A percentile compares a stretch with the other conserved stretches of the same genome.
Conservation (phyloP, 179 eudicot genomes). For the Gypsophila paniculata region DNA sequence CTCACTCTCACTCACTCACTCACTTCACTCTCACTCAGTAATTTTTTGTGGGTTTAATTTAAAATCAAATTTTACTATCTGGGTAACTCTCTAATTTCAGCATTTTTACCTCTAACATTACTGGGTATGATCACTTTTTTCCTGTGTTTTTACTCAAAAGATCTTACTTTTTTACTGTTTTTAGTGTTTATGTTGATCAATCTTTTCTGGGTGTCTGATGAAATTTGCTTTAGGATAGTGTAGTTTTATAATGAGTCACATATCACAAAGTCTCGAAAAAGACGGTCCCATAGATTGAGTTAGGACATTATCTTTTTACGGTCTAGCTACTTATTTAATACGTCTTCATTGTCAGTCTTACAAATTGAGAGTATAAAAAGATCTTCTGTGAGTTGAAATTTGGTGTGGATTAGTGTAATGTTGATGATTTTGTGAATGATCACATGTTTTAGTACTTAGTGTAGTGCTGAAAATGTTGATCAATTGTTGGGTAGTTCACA, state of each 20-base stretch:
- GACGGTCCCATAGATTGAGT: no score
- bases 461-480: constrained; percentile 12
- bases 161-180: constrained; percentile 36
- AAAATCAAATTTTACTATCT: background rate
- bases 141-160: constrained; percentile 41
- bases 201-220: constrained; percentile 13
- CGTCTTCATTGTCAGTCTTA: no score
- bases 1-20: constrained; percentile 27
- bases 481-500: constrained; percentile 1
- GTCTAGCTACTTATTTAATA: no score
- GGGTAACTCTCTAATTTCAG: constrained; percentile 9
- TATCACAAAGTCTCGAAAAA: no score
- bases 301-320: no score
- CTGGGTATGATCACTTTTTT: constrained; percentile 42
- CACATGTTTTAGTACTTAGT: background rate
- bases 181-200: constrained; percentile 22
- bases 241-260: background rate
- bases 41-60: constrained; percentile 16
- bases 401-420: background rate
- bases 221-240: constrained; percentile 1
- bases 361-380: no score
- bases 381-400: background rate
- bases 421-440: background rate
- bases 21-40: constrained; percentile 20
- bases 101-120: constrained; percentile 4